Evolutionary conservation across 208 protist genomes (phyloP), one percentile per base, ranked within the genome.

Genomic region (Acanthamoeba quina): DNA sequence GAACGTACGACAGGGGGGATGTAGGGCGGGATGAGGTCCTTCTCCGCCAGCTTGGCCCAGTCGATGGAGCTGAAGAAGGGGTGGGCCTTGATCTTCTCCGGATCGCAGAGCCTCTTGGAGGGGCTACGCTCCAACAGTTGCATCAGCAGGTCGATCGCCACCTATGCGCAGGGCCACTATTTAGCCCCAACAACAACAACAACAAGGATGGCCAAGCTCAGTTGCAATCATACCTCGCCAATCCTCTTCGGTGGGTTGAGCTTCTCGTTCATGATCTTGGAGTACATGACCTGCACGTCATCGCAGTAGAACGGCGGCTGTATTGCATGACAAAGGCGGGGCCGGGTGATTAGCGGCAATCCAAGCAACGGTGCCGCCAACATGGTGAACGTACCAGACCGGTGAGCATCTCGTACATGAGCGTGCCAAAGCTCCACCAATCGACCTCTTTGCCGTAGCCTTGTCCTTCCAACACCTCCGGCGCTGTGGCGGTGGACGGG

Each of bases 361-460:
- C 41, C 41, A 3, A 47, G 6, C n/a, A n/a, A n/a, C n/a, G n/a
- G n/a, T n/a, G n/a, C n/a, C n/a, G n/a, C n/a, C n/a, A n/a, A n/a
- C n/a, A n/a, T n/a, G n/a, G n/a, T n/a, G n/a, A n/a, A n/a, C 68
- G 26, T 29, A 78, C 68, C 29, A 78, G 68, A n/a, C 68, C 68
- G 11, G 31, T 31, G 4, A 98, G 80, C 97, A 98, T 98, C 92
- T 98, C 97, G 95, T 96, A 98, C 5, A 98, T 60, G 4, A 98
- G 70, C 5, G 96, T 98, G 49, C 97, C 97, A 7, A 98, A 90
- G 37, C 90, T 94, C 97, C 97, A 98, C 97, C 97, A 98, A 94
- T 98, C 97, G 5, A 98, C 97, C 24, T 95, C 95, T 47, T 94
- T 96, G 21, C 96, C 96, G 58, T 44, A 44, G 41, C 41, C 41